Conservation (phyloP, 1,284 basidiomycete genomes). For the Puccinia novopanici region DNA sequence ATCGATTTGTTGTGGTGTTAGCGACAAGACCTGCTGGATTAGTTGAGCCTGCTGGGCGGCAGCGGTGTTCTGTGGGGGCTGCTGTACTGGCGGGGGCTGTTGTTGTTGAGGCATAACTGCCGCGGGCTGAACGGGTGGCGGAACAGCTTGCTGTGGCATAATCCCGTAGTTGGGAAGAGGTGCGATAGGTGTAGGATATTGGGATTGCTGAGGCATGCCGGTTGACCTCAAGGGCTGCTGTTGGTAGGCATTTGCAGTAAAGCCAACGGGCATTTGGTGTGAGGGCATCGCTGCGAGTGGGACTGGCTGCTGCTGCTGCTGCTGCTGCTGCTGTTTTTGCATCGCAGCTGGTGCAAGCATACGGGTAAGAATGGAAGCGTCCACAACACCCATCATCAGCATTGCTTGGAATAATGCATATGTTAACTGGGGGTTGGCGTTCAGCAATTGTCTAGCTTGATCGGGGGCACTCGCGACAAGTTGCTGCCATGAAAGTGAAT, state of each 20-base stretch:
- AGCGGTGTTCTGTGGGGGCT: background rate
- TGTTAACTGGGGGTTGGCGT: constrained; percentile 84
- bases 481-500: background rate
- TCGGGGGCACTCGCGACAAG: constrained; percentile 89
- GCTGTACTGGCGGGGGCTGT: constrained; percentile 22
- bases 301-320: constrained; percentile 15
- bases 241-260: constrained; percentile 18
- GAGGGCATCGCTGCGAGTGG: constrained; percentile 32
- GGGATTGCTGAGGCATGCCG: constrained; percentile 21
- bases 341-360: constrained; percentile 54
- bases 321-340: constrained; percentile 30
- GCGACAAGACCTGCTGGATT: constrained; percentile 71
- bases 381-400: constrained; percentile 90
- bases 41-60: constrained; percentile 52
- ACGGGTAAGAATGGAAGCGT: constrained; percentile 76
- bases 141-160: constrained; percentile 37
- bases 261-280: constrained; percentile 26
- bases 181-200: constrained; percentile 18
- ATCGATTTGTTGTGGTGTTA: constrained; percentile 85
- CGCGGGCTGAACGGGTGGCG: constrained; percentile 31
- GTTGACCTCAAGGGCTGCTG: constrained; percentile 27
- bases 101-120: constrained; percentile 29
- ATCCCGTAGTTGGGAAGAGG: constrained; percentile 41
- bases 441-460: constrained; percentile 77
- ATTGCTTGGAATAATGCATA: constrained; percentile 97